A percentile compares a stretch with the other conserved stretches of the same genome.
Evolutionary conservation across 805 yeast species (phyloP).

Genomic region (Candida berthetii): DNA sequence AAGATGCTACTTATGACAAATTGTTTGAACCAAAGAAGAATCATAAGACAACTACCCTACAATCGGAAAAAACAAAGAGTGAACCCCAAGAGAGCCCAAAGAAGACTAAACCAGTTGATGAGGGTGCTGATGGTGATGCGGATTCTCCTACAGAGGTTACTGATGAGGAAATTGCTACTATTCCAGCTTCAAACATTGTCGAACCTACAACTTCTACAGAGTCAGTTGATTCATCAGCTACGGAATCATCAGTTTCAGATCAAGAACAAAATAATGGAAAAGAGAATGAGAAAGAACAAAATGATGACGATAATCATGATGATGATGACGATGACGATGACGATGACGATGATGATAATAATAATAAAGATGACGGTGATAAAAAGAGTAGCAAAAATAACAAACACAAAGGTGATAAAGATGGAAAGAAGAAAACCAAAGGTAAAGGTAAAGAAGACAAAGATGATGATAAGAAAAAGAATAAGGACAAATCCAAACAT

Average conservation of each 20-base stretch:
- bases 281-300: constrained; percentile 16
- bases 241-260: too few species aligned
- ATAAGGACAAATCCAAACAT: constrained; percentile 10
- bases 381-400: neutral
- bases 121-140: too few species aligned
- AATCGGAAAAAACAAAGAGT: neutral
- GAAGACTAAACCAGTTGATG: neutral
- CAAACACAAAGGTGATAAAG: constrained; percentile 4
- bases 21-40: constrained; percentile 20
- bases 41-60: neutral
- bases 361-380: constrained; percentile 5
- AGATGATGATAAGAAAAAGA: constrained; percentile 12
- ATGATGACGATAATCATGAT: constrained; percentile 7
- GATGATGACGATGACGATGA: constrained; percentile 1
- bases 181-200: too few species aligned
- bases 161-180: too few species aligned
- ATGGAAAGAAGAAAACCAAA: constrained; percentile 5
- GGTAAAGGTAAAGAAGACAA: constrained; percentile 6
- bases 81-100: neutral
- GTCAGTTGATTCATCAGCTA: neutral
- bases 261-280: neutral
- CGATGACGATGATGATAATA: constrained; percentile 1
- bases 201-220: too few species aligned
- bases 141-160: too few species aligned
- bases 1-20: constrained; percentile 48